Evolutionary conservation across 2,329 filamentous ascomycete genomes (phyloP), one percentile per base, ranked within the genome.

Genomic region (Daldinia sp.): DNA sequence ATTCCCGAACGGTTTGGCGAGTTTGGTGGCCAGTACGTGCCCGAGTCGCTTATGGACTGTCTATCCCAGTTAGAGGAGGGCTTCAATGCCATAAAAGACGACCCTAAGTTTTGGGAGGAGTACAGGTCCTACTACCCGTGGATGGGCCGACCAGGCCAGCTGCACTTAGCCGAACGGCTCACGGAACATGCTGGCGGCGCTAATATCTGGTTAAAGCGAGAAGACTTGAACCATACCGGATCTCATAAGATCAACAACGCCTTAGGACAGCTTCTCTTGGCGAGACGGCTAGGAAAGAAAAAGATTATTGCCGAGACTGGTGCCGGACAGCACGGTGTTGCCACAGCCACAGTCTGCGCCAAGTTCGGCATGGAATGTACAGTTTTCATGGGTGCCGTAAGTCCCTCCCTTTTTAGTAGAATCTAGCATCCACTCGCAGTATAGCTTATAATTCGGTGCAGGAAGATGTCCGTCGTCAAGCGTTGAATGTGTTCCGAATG

Each of bases 181-280:
- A 98, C 95, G 0, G 91, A 97, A 78, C 85, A 95, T 76, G 94
- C 93, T 54, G 93, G 94, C 26, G 96, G 96, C 68, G 95, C 96
- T 55, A 97, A 94, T 78, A 97, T 99, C 83, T 99, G 95, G 91
- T 84, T 99, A 74, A 99, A 99, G 88, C 90, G 96, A 75, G 96
- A 99, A 82, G 96, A 99, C 79, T 85, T 98, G 63, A 98, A 98
- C 82, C 96, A 99, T 80, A 98, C 96, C 7, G 96, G 96, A 73
- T 97, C 93, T 70, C 96, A 99, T 87, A 99, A 99, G 88, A 98
- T 99, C 86, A 99, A 99, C 86, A 99, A 99, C 77, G 96, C 96
- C 0, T 85, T 99, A 7, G 96, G 96, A 1, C 96, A 99, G 81
- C 90, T 98, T 55, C 87, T 99, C 13, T 84, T 99, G 42, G 96